Conservation (phyloP, 768 basidiomycete genomes). For the Rubroboletus pulcherrimus region DNA sequence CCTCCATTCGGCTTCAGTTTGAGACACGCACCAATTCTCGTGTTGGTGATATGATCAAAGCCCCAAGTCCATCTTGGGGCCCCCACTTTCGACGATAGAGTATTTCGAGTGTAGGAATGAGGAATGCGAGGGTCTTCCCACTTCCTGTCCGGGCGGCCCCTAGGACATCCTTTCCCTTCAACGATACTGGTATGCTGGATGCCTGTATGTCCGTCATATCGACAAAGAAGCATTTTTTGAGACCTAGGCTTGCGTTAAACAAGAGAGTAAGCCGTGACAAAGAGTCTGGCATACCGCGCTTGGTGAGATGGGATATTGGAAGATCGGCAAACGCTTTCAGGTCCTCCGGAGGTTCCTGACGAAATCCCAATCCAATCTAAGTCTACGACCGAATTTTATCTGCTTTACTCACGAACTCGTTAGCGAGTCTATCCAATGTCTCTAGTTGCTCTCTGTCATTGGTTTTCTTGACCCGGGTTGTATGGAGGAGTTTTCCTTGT, state of each 20-base stretch:
- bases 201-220: constrained; percentile 82
- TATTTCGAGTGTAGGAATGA: constrained; percentile 63
- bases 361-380: constrained; percentile 12
- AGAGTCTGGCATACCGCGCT: constrained; percentile 48
- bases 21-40: constrained; percentile 70
- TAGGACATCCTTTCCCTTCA: constrained; percentile 63
- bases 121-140: constrained; percentile 72
- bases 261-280: background rate
- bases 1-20: background rate
- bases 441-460: constrained; percentile 50
- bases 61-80: constrained; percentile 74
- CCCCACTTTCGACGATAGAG: constrained; percentile 68
- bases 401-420: constrained; percentile 44
- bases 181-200: constrained; percentile 53
- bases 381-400: background rate
- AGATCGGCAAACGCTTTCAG: constrained; percentile 62
- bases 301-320: constrained; percentile 74
- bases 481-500: constrained; percentile 9
- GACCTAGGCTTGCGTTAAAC: constrained; percentile 42
- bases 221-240: constrained; percentile 83
- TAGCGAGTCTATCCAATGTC: constrained; percentile 44
- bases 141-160: constrained; percentile 70
- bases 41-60: constrained; percentile 90
- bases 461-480: constrained; percentile 38
- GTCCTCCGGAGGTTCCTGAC: constrained; percentile 48